Base-by-base conservation (phyloP, 257 asterid species). In the Nemophila menziesii region DNA sequence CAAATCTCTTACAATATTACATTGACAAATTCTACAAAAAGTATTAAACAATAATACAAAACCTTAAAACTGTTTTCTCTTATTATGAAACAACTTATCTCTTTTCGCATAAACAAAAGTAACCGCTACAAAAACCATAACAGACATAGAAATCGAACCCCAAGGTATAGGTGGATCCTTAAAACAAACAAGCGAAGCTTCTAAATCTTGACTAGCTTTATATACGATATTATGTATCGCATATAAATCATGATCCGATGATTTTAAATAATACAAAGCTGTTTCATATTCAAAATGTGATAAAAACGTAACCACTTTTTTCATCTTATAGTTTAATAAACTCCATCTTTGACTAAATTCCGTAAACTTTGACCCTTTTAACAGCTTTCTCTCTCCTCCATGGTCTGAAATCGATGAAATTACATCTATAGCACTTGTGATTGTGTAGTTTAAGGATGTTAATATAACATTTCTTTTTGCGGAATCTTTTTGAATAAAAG, bases 101-200 rank as follows among this genome's bases (percentile, higher is more conserved):
- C 92, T 74, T 59, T 67, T 84, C 5, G 66, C 59, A 62, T 60
- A 80, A 16, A 38, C 77, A 46, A 64, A 89, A n/a, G 80, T 14
- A 47, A 89, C 57, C 33, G 65, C 65, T 56, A 74, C 52, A 43
- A 65, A 36, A 54, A 79, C 64, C 37, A 74, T 87, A 58, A 29
- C 73, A 44, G 79, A 78, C 61, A 65, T 19, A 15, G 65, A 49
- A 42, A 61, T 43, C 16, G 94, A 67, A 2, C 50, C 50, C 98
- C 96, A 84, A 16, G 98, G 98, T 44, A 89, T 71, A 16, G 98
- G 98, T 13, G 95, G 98, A 56, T 84, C 93, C 82, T 71, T 72
- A 72, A 84, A 89, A 61, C 95, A 89, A 43, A 57, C 63, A 16
- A 89, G 81, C 2, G 80, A 62, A 2, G 98, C 94, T 60, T 89